phyloP scores from a whole-genome alignment of 2,329 filamentous ascomycete genomes.

The Mycocentrospora acerina region DNA sequence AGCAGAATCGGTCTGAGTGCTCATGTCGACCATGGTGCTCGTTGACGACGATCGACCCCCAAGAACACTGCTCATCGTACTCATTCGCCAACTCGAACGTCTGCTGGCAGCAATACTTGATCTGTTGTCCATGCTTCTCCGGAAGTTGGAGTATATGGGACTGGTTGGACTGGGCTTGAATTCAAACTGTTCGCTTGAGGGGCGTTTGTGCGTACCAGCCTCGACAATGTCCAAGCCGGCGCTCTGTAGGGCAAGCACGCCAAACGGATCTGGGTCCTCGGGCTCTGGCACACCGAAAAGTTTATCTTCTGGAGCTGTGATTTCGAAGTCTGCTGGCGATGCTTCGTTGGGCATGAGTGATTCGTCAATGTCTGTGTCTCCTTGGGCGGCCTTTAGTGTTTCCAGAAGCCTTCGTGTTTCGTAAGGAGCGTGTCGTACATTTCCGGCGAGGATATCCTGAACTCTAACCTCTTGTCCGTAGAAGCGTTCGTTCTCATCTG shows the following conservation, averaged over 20 bases:
- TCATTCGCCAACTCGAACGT: conserved; percentile 69
- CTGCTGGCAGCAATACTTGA: conserved; percentile 57
- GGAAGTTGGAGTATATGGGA: conserved; percentile 63
- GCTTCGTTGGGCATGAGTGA: conserved; percentile 67
- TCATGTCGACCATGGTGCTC: conserved; percentile 64
- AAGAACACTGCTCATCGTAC: conserved; percentile 64
- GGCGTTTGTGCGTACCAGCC: conserved; percentile 75
- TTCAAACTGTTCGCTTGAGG: conserved; percentile 78
- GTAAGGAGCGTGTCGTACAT: conserved; percentile 57
- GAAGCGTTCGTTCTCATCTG: conserved; percentile 85
- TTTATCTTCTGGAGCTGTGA: conserved; percentile 49
- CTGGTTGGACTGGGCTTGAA: conserved; percentile 76
- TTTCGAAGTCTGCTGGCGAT: conserved; percentile 73
- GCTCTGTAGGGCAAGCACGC: conserved; percentile 85
- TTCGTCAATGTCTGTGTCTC: conserved; percentile 73
- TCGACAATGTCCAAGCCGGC: conserved; percentile 87
- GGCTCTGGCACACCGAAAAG: conserved; percentile 76
- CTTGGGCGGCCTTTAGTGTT: conserved; percentile 85
- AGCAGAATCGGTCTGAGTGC: conserved; percentile 58
- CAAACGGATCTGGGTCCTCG: conserved; percentile 89
- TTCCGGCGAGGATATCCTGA: conserved; percentile 63
- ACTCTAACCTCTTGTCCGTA: conserved; percentile 69
- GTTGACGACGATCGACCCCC: conserved; percentile 62
- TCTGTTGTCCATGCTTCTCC: conserved; percentile 69
- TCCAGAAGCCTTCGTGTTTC: conserved; percentile 68